These are phyloP conservation scores for Cladophialophora immunda DNA, from an alignment of 2,329 filamentous ascomycete species.

Conservation along the genomic window DNA sequence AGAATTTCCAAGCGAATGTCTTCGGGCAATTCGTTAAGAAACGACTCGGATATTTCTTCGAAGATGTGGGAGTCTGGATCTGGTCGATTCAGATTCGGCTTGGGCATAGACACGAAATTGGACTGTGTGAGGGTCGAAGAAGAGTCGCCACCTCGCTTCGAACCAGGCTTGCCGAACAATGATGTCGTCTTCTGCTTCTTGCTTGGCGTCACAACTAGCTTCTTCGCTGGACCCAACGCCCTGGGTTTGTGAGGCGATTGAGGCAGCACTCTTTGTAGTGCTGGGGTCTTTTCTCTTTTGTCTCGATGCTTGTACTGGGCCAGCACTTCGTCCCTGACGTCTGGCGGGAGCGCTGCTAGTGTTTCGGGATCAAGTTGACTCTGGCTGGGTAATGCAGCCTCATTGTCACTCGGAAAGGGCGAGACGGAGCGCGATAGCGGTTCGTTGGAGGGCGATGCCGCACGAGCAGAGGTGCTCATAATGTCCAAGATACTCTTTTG, in stretches of 20 bases:
- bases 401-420: slow-evolving; percentile 45
- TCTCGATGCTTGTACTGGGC: slow-evolving; percentile 68
- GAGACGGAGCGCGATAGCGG: slow-evolving; percentile 47
- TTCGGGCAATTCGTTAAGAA: slow-evolving; percentile 82
- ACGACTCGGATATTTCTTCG: slow-evolving; percentile 68
- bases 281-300: slow-evolving; percentile 47
- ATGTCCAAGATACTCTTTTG: slow-evolving; percentile 44
- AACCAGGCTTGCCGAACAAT: slow-evolving; percentile 54
- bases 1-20: slow-evolving; percentile 82
- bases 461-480: slow-evolving; percentile 19
- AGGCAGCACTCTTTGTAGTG: slow-evolving; percentile 57
- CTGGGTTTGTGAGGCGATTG: slow-evolving; percentile 59
- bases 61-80: slow-evolving; percentile 42
- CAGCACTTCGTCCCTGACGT: slow-evolving; percentile 84
- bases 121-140: slow-evolving; percentile 74
- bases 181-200: slow-evolving; percentile 65
- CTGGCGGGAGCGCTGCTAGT: slow-evolving; percentile 81
- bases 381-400: slow-evolving; percentile 63
- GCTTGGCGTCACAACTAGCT: slow-evolving; percentile 68
- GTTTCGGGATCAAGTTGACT: slow-evolving; percentile 87
- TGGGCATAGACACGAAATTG: slow-evolving; percentile 66
- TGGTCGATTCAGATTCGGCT: slow-evolving; percentile 29
- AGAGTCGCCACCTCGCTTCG: slow-evolving; percentile 62
- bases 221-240: slow-evolving; percentile 41
- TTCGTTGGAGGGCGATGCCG: slow-evolving; percentile 18